phyloP scores from a whole-genome alignment of 441 rosid species.

The Adansonia madagascariensis region DNA sequence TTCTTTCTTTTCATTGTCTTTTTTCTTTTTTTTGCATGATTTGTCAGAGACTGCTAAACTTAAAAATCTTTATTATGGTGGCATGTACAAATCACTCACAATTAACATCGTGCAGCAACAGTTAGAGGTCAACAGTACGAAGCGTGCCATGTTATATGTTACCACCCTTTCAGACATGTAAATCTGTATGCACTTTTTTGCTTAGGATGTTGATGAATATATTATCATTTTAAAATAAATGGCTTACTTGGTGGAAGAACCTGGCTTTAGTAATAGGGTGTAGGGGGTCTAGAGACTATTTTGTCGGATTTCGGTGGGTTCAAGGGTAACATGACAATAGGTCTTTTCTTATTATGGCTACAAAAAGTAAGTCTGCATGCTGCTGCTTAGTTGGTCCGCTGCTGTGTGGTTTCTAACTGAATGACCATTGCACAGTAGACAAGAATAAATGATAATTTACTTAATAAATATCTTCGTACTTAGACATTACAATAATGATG shows the following conservation, averaged over 20 bases:
- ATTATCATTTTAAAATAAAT: constrained; percentile 10
- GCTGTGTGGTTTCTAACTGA: constrained; percentile 17
- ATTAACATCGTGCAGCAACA: constrained; percentile 4
- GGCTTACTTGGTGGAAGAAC: constrained; percentile 28
- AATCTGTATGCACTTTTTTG: constrained; percentile 31
- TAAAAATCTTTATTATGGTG: constrained; percentile 15
- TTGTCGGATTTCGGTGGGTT: constrained; percentile 29
- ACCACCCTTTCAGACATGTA: constrained; percentile 29
- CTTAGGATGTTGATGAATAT: constrained; percentile 8
- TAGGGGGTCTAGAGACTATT: constrained; percentile 29
- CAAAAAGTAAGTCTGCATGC: constrained; percentile 28
- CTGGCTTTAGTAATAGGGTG: constrained; percentile 26
- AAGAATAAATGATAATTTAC: constrained; percentile 10
- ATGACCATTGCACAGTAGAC: background rate
- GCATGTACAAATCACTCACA: constrained; percentile 26
- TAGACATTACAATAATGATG: constrained; percentile 11
- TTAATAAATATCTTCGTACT: constrained; percentile 25
- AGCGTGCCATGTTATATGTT: constrained; percentile 22
- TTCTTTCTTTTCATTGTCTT: constrained; percentile 15
- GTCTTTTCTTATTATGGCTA: constrained; percentile 26
- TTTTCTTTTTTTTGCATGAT: constrained; percentile 18
- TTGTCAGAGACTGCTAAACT: constrained; percentile 5
- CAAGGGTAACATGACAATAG: constrained; percentile 33
- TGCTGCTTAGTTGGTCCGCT: constrained; percentile 28
- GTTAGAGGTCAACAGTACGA: constrained; percentile 10